Conservation (phyloP, 345 rosid species). For the Eucalyptus virginea region DNA sequence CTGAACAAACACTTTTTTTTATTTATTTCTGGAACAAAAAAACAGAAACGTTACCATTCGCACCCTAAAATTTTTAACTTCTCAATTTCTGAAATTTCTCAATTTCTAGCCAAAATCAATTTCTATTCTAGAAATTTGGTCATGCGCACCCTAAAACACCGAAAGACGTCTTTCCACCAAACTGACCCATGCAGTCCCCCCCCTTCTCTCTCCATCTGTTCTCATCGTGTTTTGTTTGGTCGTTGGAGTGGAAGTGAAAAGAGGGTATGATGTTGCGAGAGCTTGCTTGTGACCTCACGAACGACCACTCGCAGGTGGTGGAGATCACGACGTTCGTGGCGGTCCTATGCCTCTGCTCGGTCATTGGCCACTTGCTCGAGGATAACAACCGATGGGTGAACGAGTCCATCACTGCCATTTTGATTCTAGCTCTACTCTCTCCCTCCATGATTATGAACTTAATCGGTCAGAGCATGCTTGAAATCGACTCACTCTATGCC, state of each 20-base stretch:
- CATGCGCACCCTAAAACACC: no score
- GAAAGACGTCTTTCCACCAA: no score
- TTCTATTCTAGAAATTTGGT: no score
- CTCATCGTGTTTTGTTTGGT: background rate
- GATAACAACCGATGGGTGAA: conserved; percentile 66
- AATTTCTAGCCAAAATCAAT: no score
- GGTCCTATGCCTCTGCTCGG: conserved; percentile 55
- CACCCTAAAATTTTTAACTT: no score
- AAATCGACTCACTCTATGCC: background rate
- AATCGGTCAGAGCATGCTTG: background rate
- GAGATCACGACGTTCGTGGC: conserved; percentile 61
- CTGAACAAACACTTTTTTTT: no score
- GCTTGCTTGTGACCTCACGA: background rate
- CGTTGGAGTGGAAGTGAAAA: background rate
- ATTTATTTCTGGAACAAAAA: no score
- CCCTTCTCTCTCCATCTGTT: background rate
- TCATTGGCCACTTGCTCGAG: conserved; percentile 79
- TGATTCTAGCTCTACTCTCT: conserved; percentile 22
- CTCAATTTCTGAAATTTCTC: no score
- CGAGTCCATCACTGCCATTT: conserved; percentile 77
- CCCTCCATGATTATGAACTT: background rate
- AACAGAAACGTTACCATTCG: no score
- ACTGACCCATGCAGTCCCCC: no score
- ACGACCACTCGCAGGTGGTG: conserved; percentile 43
- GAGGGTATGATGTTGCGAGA: background rate